Percentiles rank a stretch among this genome's conserved stretches.
Evolutionary conservation across 371 early-diverging fungal genomes (phyloP).

Genomic region (Parasitella parasitica): DNA sequence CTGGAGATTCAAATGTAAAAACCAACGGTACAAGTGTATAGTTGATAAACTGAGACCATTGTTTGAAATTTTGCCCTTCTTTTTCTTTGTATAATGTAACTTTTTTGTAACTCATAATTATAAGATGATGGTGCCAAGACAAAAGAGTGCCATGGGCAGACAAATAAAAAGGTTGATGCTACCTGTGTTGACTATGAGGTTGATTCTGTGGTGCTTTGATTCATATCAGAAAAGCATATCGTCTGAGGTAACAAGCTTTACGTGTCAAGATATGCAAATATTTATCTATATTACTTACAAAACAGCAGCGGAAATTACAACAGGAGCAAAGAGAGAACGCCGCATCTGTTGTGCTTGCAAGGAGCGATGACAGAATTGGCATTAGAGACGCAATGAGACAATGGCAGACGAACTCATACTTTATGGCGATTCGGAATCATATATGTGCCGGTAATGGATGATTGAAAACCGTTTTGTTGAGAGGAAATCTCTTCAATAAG

Average conservation of each 20-base stretch:
- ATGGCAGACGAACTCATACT: conserved; percentile 62
- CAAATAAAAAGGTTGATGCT: not conserved
- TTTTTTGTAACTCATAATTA: not conserved
- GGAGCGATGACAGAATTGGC: conserved; percentile 77
- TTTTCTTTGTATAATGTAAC: not conserved
- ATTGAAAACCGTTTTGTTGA: not conserved
- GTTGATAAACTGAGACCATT: no score
- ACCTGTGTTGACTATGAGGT: not conserved
- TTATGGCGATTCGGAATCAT: conserved; percentile 83
- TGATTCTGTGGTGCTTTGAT: not conserved
- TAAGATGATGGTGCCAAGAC: not conserved
- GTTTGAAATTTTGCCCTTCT: not conserved
- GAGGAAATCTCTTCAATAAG: no score
- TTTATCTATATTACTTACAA: not conserved
- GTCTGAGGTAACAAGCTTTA: not conserved
- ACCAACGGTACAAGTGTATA: no score
- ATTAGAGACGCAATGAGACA: conserved; percentile 35
- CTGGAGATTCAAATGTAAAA: not conserved
- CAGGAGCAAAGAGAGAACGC: conserved; percentile 18
- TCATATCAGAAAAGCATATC: not conserved
- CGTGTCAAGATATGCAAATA: not conserved
- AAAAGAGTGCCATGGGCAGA: not conserved
- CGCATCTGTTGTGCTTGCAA: conserved; percentile 63
- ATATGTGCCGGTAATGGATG: conserved; percentile 87
- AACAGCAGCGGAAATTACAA: not conserved